Evolutionary conservation across 768 basidiomycete species (phyloP), one percentile per base, ranked within the genome.

Genomic region (Kwoniella pini): DNA sequence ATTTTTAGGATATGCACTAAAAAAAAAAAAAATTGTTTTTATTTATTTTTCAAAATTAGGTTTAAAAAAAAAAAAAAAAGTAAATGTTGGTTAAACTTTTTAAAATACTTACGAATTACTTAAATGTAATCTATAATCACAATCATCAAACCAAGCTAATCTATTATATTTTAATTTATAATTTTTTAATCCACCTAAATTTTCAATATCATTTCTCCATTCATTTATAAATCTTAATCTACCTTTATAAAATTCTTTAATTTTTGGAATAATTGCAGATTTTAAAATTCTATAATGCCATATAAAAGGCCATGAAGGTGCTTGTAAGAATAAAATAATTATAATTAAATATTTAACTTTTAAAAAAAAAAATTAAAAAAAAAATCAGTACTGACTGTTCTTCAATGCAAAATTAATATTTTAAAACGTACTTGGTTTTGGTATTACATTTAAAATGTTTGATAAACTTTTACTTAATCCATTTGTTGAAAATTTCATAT

Each of bases 41-140:
- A 7, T 33, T 11, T 11, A 11, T 12, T 51, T 22, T 26, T 26
- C 9, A 4, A 26, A 9, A 24, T 15, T 49, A n/a, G 11, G 17
- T 22, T 31, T n/a, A n/a, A n/a, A n/a, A n/a, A n/a, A n/a, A n/a
- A n/a, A n/a, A n/a, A n/a, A n/a, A n/a, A n/a, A n/a, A n/a, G n/a
- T n/a, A n/a, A n/a, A n/a, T n/a, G n/a, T n/a, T n/a, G n/a, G n/a
- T n/a, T n/a, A n/a, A 21, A 7, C 24, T 15, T 12, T 28, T 21
- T 24, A 7, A 58, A 12, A 28, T 26, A 63, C 72, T 51, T 49
- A 75, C 73, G 70, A 72, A 50, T 75, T 75, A 27, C 68, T 70
- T 22, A 75, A 44, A 53, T 75, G 74, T 15, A 69, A 40, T 40
- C 72, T 72, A 53, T 69, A 75, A 60, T 75, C 74, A 53, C 74